Evolutionary conservation across 768 basidiomycete species (phyloP).

Genomic region (Pisolithus microcarpus): DNA sequence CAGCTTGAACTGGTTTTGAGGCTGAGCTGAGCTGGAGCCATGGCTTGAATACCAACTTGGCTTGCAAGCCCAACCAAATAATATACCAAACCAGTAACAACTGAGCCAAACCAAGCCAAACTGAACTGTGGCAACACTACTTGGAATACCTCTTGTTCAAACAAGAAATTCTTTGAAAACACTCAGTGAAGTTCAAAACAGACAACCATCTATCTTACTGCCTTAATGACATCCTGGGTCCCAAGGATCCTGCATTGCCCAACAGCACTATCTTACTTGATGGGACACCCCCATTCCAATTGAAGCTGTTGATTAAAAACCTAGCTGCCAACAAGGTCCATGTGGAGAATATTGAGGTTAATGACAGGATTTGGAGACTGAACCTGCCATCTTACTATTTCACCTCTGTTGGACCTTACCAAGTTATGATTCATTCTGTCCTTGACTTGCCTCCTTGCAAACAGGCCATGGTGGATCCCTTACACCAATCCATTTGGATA

Average conservation of each 20-base stretch:
- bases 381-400: slow-evolving; percentile 67
- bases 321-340: slow-evolving; percentile 63
- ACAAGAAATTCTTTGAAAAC: slow-evolving; percentile 77
- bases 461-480: slow-evolving; percentile 58
- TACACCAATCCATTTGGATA: slow-evolving; percentile 62
- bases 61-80: no score
- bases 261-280: slow-evolving; percentile 62
- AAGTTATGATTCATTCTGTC: slow-evolving; percentile 70
- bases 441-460: slow-evolving; percentile 79
- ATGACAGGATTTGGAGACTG: slow-evolving; percentile 57
- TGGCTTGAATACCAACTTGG: no score
- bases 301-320: slow-evolving; percentile 70
- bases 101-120: no score
- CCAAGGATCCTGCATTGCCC: slow-evolving; percentile 41
- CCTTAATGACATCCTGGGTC: slow-evolving; percentile 57
- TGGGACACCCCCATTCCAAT: slow-evolving; percentile 80
- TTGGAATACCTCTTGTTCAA: slow-evolving; percentile 72
- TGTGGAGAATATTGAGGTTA: slow-evolving; percentile 46
- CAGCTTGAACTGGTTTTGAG: no score
- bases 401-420: slow-evolving; percentile 72
- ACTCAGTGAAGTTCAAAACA: slow-evolving; percentile 72
- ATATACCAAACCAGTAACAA: no score
- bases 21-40: no score
- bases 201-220: slow-evolving; percentile 66
- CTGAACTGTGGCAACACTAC: no score